Evolutionary conservation across 2,329 filamentous ascomycete genomes (phyloP).

Genomic region (Chaetomium sp.): DNA sequence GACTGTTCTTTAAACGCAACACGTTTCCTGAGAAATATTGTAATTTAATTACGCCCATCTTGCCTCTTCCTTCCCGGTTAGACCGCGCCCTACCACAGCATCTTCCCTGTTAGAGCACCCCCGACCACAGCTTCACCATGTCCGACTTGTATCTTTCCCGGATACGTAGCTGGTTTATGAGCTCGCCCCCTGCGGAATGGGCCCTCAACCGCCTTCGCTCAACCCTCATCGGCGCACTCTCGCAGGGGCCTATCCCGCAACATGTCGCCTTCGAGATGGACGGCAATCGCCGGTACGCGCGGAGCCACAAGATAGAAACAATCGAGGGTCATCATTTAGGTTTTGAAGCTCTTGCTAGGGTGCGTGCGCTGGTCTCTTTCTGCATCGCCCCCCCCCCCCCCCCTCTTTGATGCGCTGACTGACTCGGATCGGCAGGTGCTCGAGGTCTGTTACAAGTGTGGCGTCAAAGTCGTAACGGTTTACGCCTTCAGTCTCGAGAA

Average conservation of each 20-base stretch:
- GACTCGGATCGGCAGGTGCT: constrained; percentile 63
- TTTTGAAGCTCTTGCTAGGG: constrained; percentile 89
- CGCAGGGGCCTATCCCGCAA: constrained; percentile 87
- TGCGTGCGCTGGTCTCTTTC: constrained; percentile 46
- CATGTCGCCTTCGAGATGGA: constrained; percentile 99
- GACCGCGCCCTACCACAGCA: neutral
- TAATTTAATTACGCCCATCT: neutral
- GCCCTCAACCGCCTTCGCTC: constrained; percentile 76
- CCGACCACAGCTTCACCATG: constrained; percentile 44
- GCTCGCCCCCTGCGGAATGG: constrained; percentile 92
- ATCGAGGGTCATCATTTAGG: constrained; percentile 94
- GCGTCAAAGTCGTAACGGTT: constrained; percentile 94
- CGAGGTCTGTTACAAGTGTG: constrained; percentile 97
- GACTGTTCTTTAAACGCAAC: neutral
- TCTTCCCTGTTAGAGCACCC: neutral
- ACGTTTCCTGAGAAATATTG: neutral
- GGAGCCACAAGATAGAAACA: constrained; percentile 89
- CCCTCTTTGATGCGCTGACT: neutral
- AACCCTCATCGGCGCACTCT: constrained; percentile 82
- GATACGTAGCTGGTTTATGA: constrained; percentile 69
- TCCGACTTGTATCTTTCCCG: constrained; percentile 56
- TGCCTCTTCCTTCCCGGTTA: neutral
- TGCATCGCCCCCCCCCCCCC: neutral
- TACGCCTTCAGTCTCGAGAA: constrained; percentile 99
- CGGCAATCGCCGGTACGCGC: constrained; percentile 90